These are phyloP conservation scores for Pyrrhoderma noxium DNA, from an alignment of 1,284 basidiomycete genomes.

Conservation along the genomic window DNA sequence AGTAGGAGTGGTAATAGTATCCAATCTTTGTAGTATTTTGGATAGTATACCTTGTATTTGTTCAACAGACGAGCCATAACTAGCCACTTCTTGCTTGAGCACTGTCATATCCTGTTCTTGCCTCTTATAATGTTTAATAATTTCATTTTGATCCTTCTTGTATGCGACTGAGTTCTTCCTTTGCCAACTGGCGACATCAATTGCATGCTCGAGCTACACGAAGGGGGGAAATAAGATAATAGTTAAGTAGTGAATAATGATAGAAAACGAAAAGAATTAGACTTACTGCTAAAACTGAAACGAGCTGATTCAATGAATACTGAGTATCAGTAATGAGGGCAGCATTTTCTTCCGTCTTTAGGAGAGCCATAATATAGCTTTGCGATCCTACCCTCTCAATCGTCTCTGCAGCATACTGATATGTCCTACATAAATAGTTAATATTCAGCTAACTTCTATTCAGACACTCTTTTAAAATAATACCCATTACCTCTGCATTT, in stretches of 20 bases:
- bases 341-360: conserved; percentile 21
- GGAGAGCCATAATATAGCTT: conserved; percentile 19
- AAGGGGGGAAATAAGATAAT: neutral
- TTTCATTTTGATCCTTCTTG: neutral
- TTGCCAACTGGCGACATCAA: conserved; percentile 17
- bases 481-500: conserved; percentile 20
- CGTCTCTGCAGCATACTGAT: conserved; percentile 19
- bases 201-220: conserved; percentile 14
- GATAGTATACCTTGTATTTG: no score
- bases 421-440: conserved; percentile 16
- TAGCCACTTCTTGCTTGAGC: conserved; percentile 2
- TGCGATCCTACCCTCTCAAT: conserved; percentile 22
- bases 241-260: neutral
- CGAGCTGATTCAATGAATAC: conserved; percentile 20
- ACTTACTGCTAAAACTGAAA: conserved; percentile 21
- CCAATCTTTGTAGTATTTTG: no score
- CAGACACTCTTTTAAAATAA: no score
- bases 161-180: conserved; percentile 10
- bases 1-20: no score
- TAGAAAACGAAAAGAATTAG: neutral
- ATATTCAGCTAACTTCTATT: neutral
- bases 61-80: conserved; percentile 4
- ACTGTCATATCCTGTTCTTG: no score
- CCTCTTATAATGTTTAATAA: no score
- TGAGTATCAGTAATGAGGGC: conserved; percentile 21